phyloP scores from a whole-genome alignment of 1,139 yeast species.

The Debaryomyces sp. region DNA sequence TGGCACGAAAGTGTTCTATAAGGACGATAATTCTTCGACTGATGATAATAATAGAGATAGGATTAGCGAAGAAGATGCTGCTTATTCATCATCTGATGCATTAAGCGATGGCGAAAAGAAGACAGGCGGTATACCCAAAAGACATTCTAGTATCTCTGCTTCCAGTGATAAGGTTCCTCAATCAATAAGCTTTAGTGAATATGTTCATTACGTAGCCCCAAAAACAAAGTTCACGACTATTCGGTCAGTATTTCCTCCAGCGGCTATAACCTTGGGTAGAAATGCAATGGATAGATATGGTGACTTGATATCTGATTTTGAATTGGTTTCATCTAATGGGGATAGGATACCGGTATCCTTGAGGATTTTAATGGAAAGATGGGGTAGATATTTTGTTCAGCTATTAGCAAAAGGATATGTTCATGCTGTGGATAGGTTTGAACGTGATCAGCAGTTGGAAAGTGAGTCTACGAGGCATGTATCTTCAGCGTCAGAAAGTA shows the following conservation, averaged over 20 bases:
- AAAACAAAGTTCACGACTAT: slow-evolving; percentile 65
- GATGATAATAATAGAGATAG: slow-evolving; percentile 24
- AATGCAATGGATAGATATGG: slow-evolving; percentile 73
- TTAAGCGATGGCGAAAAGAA: slow-evolving; percentile 13
- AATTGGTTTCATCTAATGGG: slow-evolving; percentile 67
- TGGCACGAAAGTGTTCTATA: slow-evolving; percentile 24
- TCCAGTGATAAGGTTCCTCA: slow-evolving; percentile 18
- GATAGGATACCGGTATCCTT: slow-evolving; percentile 64
- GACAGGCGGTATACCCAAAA: slow-evolving; percentile 13
- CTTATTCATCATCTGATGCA: slow-evolving; percentile 12
- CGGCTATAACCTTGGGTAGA: slow-evolving; percentile 75
- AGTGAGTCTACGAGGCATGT: background rate
- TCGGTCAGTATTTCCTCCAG: slow-evolving; percentile 70
- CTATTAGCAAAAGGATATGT: slow-evolving; percentile 66
- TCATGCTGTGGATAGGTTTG: slow-evolving; percentile 53
- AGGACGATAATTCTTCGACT: slow-evolving; percentile 15
- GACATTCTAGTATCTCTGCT: slow-evolving; percentile 20
- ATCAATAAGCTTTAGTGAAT: slow-evolving; percentile 59
- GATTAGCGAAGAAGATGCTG: slow-evolving; percentile 12
- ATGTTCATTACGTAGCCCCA: slow-evolving; percentile 78
- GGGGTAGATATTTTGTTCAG: slow-evolving; percentile 73
- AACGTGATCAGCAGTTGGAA: slow-evolving; percentile 29
- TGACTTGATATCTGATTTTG: slow-evolving; percentile 67
- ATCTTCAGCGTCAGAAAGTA: slow-evolving; percentile 9
- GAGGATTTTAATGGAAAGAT: slow-evolving; percentile 62